Base-by-base conservation (phyloP, 2,329 filamentous ascomycete species). In the Coniochaeta sp. region DNA sequence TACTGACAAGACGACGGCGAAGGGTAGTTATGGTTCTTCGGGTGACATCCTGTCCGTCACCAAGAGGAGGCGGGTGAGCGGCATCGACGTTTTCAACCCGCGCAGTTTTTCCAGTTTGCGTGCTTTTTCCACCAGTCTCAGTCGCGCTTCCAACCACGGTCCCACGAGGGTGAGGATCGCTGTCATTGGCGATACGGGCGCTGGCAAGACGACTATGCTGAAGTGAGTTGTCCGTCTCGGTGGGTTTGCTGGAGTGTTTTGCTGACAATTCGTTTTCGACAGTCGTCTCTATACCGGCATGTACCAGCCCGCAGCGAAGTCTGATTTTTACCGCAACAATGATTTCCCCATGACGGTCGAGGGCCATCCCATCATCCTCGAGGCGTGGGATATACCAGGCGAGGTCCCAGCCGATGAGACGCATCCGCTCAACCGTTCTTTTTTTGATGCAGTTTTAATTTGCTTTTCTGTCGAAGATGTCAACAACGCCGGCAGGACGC, bases 361-460 rank as follows among this genome's bases (percentile, higher is more conserved):
- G 30, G 48, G 49, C 10, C n/a, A 50, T 4, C 6, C 52, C 4
- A 33, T 59, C 27, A 53, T 51, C 7, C 42, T 61, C 12, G 61
- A 65, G 53, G 27, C 60, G 2, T 65, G 60, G 60, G 62, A 65
- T 48, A 56, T 65, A 30, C 60, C 61, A 0, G 56, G 59, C 14
- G 52, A 53, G 8, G 30, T 56, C 3, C 52, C 54, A 9, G 45
- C 30, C 14, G 45, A 50, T 7, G 35, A 51, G 8, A 38, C 50
- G 16, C 48, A 55, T 1, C 57, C 53, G 3, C 49, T 63, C 12
- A 26, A 52, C 1, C 50, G 56, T 14, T 56, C 52, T 16, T 58
- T 58, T n/a, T 65, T 63, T 45, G 65, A 71, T 24, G 68, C 63
- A 2, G 63, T 67, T 4, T 63, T 71, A 49, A 62, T 72, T 38